Evolutionary conservation across 768 basidiomycete genomes (phyloP).

Genomic region (Candolleomyces efflorescens): DNA sequence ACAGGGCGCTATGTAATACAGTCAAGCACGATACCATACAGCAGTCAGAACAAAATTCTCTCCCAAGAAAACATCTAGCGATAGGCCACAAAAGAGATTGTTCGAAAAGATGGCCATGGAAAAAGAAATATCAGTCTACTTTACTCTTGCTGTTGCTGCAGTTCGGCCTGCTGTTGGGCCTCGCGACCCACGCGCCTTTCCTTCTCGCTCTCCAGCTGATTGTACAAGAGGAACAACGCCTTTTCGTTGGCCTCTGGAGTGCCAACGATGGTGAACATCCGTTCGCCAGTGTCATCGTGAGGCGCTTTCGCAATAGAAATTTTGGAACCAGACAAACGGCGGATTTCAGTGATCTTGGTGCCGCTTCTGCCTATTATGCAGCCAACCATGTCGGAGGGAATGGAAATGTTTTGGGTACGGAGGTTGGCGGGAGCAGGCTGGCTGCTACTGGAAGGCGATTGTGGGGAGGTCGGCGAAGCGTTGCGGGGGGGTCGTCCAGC

Average conservation of each 20-base stretch:
- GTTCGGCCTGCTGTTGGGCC: slow-evolving; percentile 70
- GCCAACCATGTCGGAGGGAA: slow-evolving; percentile 99
- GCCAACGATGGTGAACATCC: slow-evolving; percentile 99
- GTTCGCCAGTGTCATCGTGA: slow-evolving; percentile 98
- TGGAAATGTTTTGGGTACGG: slow-evolving; percentile 98
- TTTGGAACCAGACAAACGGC: slow-evolving; percentile 94
- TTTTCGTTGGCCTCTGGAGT: slow-evolving; percentile 97
- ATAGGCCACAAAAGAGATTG: neutral
- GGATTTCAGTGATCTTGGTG: slow-evolving; percentile 98
- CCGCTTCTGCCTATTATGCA: slow-evolving; percentile 96
- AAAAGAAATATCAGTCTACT: neutral
- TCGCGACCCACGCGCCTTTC: slow-evolving; percentile 87
- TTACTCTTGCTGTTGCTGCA: slow-evolving; percentile 35
- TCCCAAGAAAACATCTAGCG: slow-evolving; percentile 9
- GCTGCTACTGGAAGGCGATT: slow-evolving; percentile 44
- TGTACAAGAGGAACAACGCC: slow-evolving; percentile 94
- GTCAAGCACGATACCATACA: slow-evolving; percentile 6
- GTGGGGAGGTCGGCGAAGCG: slow-evolving; percentile 42
- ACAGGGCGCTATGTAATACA: slow-evolving; percentile 9
- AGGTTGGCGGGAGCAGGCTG: slow-evolving; percentile 69
- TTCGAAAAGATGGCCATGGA: slow-evolving; percentile 1
- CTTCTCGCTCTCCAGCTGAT: slow-evolving; percentile 95
- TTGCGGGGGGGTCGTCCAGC: slow-evolving; percentile 32
- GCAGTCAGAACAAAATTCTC: slow-evolving; percentile 7
- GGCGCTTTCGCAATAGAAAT: slow-evolving; percentile 98